Base-by-base conservation (phyloP, 164 flowering plant genomes). In the Euptelea pleiosperma region DNA sequence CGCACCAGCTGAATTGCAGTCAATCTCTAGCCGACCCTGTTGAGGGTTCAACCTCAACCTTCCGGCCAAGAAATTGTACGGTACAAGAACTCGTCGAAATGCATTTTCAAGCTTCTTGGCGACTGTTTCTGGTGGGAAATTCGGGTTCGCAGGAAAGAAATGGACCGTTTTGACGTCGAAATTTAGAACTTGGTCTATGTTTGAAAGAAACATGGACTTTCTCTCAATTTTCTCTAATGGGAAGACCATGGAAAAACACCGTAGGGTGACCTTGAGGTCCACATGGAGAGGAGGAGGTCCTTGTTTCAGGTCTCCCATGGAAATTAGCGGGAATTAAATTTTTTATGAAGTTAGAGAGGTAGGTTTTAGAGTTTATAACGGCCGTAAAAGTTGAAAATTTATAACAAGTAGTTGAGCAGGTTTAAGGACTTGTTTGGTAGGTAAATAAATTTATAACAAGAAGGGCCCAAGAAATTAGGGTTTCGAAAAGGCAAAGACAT, bases 171-270 rank as follows among this genome's bases (percentile, higher is more conserved):
- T 62, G 35, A 83, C 87, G 18, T 72, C 52, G 67, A 85, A 80
- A 26, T 71, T 80, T 42, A 87, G 83, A 24, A 75, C 75, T 61
- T 77, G 73, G 57, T 87, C 96, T 3, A 85, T 85, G 83, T 85
- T 83, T 2, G 96, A 80, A 34, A 87, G 70, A 77, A 83, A 87
- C 65, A 87, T 56, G 65, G 69, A 54, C 48, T 67, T 70, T 30
- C 46, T 62, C 55, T 70, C 62, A 8, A 68, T 73, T 71, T 75
- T 48, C 55, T 75, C 61, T 3, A 68, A 21, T 3, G 88, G 86
- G 30, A 53, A 58, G 34, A 85, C 46, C 3, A 68, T 68, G 24
- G 72, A 43, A 25, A 71, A 48, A 8, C 68, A 39, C 7, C 77
- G 73, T 57, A 79, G n/a, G 4, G 70, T 73, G 55, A 87, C 79